Conservation (phyloP, 176 grass and related monocot genomes). For the Musa itinerans region DNA sequence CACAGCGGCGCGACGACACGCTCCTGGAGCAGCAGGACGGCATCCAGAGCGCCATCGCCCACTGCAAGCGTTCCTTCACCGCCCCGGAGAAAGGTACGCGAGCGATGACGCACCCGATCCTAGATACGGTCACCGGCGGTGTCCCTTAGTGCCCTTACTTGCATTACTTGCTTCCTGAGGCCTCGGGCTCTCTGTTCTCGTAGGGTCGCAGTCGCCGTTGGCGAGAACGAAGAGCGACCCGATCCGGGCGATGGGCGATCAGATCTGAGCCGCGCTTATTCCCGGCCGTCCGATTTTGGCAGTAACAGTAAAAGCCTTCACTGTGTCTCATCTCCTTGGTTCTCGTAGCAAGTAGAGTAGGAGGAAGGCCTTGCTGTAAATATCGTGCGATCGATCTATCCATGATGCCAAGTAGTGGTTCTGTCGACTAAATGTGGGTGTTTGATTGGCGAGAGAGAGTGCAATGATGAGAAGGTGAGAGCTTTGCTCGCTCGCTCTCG, state of each 20-base stretch:
- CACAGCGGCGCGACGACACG: conserved; percentile 49
- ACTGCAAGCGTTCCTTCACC: conserved; percentile 83
- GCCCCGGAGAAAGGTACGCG: background rate
- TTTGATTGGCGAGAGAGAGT: no score
- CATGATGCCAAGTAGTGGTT: no score
- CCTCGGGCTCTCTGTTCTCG: background rate
- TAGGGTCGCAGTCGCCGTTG: conserved; percentile 32
- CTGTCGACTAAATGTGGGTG: no score
- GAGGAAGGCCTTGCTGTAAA: no score
- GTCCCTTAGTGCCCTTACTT: background rate
- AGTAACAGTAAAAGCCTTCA: background rate
- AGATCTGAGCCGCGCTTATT: background rate
- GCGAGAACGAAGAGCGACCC: conserved; percentile 44
- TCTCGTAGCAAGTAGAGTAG: no score
- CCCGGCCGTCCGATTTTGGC: background rate
- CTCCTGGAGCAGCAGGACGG: conserved; percentile 70
- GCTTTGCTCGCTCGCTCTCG: background rate
- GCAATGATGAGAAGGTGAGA: background rate
- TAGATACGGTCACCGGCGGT: background rate
- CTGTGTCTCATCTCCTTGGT: no score
- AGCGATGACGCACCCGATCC: no score
- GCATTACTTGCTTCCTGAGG: background rate
- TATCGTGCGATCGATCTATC: no score
- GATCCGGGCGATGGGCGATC: conserved; percentile 24
- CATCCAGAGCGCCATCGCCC: conserved; percentile 83